Evolutionary conservation across 2,329 filamentous ascomycete species (phyloP), one percentile per base, ranked within the genome.

Genomic region (Falciphora oryzae): DNA sequence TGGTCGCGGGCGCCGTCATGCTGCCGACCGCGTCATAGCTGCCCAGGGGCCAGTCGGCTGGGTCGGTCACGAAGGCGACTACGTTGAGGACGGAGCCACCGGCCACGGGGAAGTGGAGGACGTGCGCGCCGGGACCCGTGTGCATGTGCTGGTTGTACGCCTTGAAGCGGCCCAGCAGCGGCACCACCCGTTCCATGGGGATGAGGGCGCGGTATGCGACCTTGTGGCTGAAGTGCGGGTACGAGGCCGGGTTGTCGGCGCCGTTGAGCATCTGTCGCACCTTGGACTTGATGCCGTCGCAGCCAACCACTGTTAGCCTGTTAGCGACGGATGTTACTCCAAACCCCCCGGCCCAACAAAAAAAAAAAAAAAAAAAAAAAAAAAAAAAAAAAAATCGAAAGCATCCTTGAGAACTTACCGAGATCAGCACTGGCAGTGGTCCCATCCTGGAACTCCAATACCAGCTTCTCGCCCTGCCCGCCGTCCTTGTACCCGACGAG

Each of bases 61-160:
- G 60, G 27, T 73, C 71, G 0, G 76, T 76, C 2, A 69, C 68
- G 63, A 76, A 74, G 64, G 82, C 80, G 2, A 81, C 77, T 1
- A 81, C 77, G 69, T 87, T 88, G 75, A 88, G 79, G 0, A 78
- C 79, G 44, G 76, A 74, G 13, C 83, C 83, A 14, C 80, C 77
- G n/a, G 81, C 78, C 57, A 88, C 83, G 0, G 86, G 84, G 67
- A 87, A 89, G 0, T 84, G 86, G n/a, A 89, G 74, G 0, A 88
- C 71, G 69, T 89, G 86, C 0, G 81, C 81, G 63, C 80, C 74
- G 3, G 80, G 81, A 0, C 85, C 86, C 65, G 77, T 69, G 66
- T 75, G 70, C 28, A 50, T 31, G 29, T 58, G 28, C 29, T 57
- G 59, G 60, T 74, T 75, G 57, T 68, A 66, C 1, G 74, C 73